Percentiles rank a stretch among this genome's conserved stretches.
Conservation (phyloP, 176 grass and related monocot species). For the maize (Zea mays) region DNA sequence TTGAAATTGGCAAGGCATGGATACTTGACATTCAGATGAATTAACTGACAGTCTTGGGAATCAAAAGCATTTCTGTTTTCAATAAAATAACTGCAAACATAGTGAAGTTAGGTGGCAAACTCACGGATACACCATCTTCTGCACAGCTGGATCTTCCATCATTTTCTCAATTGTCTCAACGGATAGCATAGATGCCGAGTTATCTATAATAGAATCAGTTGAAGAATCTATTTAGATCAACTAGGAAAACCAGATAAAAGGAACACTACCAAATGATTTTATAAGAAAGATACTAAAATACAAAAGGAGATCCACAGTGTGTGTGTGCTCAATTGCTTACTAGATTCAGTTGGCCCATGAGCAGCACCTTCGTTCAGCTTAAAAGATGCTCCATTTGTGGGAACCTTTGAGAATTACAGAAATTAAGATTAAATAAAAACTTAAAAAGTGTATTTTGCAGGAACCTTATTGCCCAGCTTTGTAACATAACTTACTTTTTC, state of each 20-base stretch:
- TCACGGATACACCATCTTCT: slow-evolving; percentile 99
- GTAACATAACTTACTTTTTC: slow-evolving; percentile 52
- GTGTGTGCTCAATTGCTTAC: slow-evolving; percentile 47
- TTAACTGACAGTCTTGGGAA: neutral
- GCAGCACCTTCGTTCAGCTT: slow-evolving; percentile 50
- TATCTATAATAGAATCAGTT: slow-evolving; percentile 48
- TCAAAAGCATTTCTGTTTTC: neutral
- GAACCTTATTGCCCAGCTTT: slow-evolving; percentile 24
- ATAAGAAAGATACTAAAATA: slow-evolving; percentile 21
- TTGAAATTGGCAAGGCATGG: neutral
- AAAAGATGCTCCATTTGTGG: slow-evolving; percentile 78
- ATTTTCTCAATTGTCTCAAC: slow-evolving; percentile 96
- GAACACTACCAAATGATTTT: slow-evolving; percentile 30
- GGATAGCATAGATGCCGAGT: slow-evolving; percentile 61
- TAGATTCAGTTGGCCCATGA: slow-evolving; percentile 51
- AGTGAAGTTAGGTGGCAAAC: slow-evolving; percentile 23
- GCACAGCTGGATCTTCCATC: slow-evolving; percentile 98
- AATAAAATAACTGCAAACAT: slow-evolving; percentile 10
- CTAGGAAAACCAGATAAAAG: slow-evolving; percentile 12
- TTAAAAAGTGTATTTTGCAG: slow-evolving; percentile 2
- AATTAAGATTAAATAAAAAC: slow-evolving; percentile 28
- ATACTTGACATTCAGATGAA: slow-evolving; percentile 12
- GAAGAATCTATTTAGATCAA: slow-evolving; percentile 19
- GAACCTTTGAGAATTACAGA: slow-evolving; percentile 54
- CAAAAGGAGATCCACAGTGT: slow-evolving; percentile 17